A percentile compares a stretch with the other conserved stretches of the same genome.
These are phyloP conservation scores for Tuber borchii DNA, from an alignment of 495 filamentous ascomycete species.

Conservation along the genomic window DNA sequence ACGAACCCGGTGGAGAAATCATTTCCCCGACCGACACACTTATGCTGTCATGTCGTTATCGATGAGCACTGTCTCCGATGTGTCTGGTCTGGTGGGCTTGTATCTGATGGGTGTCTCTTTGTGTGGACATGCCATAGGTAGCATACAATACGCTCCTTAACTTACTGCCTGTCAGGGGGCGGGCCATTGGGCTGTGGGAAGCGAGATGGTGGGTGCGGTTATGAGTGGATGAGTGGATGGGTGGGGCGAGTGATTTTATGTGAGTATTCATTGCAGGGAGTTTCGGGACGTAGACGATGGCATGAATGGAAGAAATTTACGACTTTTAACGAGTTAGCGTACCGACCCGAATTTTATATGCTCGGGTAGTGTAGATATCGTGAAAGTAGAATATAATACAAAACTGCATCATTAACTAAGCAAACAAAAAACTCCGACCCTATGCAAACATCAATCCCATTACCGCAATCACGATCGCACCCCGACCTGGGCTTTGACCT, in stretches of 20 bases:
- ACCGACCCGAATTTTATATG: neutral
- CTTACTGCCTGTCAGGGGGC: neutral
- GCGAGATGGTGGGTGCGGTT: neutral
- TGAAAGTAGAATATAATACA: neutral
- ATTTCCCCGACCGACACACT: neutral
- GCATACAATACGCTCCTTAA: neutral
- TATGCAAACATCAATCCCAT: constrained; percentile 41
- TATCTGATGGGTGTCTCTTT: neutral
- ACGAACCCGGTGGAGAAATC: neutral
- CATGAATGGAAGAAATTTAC: neutral
- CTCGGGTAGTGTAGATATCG: neutral
- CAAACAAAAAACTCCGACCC: constrained; percentile 12
- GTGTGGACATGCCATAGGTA: neutral
- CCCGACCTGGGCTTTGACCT: constrained; percentile 57
- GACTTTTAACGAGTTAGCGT: neutral
- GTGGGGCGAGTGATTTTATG: neutral
- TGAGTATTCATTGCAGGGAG: neutral
- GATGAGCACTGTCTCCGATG: neutral
- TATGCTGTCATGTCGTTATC: neutral
- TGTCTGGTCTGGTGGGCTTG: neutral
- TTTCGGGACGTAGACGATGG: neutral
- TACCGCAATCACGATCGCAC: constrained; percentile 15
- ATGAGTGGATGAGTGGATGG: neutral
- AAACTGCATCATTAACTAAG: neutral
- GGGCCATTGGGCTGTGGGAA: neutral